Evolutionary conservation across 2,329 filamentous ascomycete species (phyloP).

Genomic region (Xylariales sp.): DNA sequence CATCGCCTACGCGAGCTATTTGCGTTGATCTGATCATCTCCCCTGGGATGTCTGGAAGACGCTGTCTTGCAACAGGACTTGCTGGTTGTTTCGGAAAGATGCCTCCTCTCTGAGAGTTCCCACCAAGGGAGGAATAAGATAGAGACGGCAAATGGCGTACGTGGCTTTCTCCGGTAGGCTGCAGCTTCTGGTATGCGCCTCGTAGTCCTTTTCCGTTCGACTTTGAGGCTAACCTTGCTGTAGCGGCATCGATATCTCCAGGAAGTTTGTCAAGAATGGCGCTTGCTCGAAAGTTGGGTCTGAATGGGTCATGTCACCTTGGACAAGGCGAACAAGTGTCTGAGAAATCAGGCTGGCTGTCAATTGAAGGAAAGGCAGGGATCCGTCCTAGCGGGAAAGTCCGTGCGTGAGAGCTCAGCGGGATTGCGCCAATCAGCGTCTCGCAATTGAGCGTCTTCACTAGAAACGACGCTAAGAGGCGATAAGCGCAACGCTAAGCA

Average conservation of each 20-base stretch:
- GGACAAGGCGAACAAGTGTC: too few species aligned
- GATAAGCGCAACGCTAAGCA: background rate
- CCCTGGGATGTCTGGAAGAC: constrained; percentile 5
- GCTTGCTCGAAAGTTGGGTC: too few species aligned
- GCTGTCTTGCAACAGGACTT: too few species aligned
- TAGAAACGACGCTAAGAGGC: background rate
- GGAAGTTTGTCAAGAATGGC: too few species aligned
- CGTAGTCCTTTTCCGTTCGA: too few species aligned
- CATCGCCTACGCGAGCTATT: constrained; percentile 82
- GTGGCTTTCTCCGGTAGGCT: constrained; percentile 9
- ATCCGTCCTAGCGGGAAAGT: background rate
- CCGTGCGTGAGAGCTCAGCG: background rate
- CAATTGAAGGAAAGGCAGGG: too few species aligned
- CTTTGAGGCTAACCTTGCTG: too few species aligned
- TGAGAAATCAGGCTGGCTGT: too few species aligned
- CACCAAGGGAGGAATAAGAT: background rate
- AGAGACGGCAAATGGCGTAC: constrained; percentile 5
- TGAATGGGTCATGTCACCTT: too few species aligned
- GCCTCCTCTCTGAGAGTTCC: too few species aligned
- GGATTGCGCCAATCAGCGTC: background rate
- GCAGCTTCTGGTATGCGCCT: background rate
- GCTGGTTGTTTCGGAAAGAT: too few species aligned
- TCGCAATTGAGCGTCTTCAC: background rate
- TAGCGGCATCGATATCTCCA: too few species aligned
- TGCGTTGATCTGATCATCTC: constrained; percentile 87